These are phyloP conservation scores for Xylaria cubensis DNA, from an alignment of 495 filamentous ascomycete genomes.

Conservation along the genomic window DNA sequence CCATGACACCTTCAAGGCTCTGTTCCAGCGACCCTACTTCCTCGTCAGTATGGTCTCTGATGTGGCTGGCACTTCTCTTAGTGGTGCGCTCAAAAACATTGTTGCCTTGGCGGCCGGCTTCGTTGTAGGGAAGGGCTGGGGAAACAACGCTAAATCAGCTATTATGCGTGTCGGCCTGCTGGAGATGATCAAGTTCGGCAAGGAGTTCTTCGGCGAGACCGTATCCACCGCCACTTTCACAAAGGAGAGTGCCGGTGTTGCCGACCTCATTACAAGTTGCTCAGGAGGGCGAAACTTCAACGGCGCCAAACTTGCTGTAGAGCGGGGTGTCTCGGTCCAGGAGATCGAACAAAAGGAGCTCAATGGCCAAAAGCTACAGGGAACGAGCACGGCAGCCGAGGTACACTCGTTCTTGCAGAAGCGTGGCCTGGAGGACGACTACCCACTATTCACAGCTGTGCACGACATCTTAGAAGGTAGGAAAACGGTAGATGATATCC, in stretches of 20 bases:
- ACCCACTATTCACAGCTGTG: conserved; percentile 89
- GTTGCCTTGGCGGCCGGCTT: conserved; percentile 94
- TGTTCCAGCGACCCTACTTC: conserved; percentile 98
- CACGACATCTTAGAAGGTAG: conserved; percentile 68
- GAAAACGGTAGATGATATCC: conserved; percentile 66
- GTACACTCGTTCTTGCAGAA: conserved; percentile 87
- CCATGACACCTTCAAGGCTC: conserved; percentile 75
- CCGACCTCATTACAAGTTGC: conserved; percentile 94
- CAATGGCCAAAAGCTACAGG: conserved; percentile 97
- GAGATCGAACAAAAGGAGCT: conserved; percentile 89
- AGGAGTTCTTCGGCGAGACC: conserved; percentile 85
- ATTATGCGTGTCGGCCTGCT: conserved; percentile 94
- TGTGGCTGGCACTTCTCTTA: conserved; percentile 93
- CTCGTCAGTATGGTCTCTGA: conserved; percentile 91
- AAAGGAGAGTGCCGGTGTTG: conserved; percentile 94
- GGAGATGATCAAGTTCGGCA: conserved; percentile 94
- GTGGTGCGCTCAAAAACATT: conserved; percentile 96
- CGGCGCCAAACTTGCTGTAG: conserved; percentile 86
- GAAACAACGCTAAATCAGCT: conserved; percentile 95
- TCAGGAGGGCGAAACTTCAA: conserved; percentile 90
- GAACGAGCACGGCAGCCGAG: conserved; percentile 88
- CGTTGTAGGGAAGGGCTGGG: conserved; percentile 95
- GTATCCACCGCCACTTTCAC: conserved; percentile 86
- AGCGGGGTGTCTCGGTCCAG: conserved; percentile 77
- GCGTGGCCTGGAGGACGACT: conserved; percentile 77